phyloP scores from a whole-genome alignment of 768 basidiomycete genomes.

The Lactarius psammicola region DNA sequence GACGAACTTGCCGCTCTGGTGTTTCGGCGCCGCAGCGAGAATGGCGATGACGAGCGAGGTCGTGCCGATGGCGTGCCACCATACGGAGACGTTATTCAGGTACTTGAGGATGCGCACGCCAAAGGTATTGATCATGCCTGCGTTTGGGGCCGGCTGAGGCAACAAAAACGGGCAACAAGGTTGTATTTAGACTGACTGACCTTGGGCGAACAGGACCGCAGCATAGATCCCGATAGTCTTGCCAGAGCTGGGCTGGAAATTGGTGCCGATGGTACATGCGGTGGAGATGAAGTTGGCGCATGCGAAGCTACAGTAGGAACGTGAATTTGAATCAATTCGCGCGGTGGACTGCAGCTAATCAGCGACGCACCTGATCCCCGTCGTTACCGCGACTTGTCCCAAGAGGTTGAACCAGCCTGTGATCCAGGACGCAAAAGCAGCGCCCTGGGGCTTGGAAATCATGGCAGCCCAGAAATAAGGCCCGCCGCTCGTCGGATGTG shows the following conservation, averaged over 20 bases:
- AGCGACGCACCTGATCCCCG: slow-evolving; percentile 57
- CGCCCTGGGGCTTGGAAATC: slow-evolving; percentile 55
- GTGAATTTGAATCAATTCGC: not conserved
- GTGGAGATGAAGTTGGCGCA: slow-evolving; percentile 71
- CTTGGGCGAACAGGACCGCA: slow-evolving; percentile 64
- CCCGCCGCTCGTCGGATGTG: slow-evolving; percentile 69
- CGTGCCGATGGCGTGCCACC: slow-evolving; percentile 74
- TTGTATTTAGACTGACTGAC: too few species aligned
- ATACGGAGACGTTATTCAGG: slow-evolving; percentile 70
- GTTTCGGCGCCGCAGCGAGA: slow-evolving; percentile 67
- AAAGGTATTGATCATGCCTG: slow-evolving; percentile 70
- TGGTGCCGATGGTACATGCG: slow-evolving; percentile 54
- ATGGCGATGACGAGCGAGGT: slow-evolving; percentile 64
- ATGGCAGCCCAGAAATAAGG: slow-evolving; percentile 85
- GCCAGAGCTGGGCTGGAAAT: slow-evolving; percentile 55
- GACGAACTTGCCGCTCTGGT: slow-evolving; percentile 67
- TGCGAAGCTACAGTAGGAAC: slow-evolving; percentile 49
- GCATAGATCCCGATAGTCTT: slow-evolving; percentile 70
- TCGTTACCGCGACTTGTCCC: slow-evolving; percentile 75
- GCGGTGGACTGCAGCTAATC: not conserved
- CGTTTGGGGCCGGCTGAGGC: too few species aligned
- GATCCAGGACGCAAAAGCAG: slow-evolving; percentile 70
- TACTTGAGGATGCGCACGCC: slow-evolving; percentile 62
- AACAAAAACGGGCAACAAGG: too few species aligned
- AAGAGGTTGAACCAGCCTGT: slow-evolving; percentile 75